Evolutionary conservation across 2,329 filamentous ascomycete species (phyloP).

Genomic region (Colletotrichum paranaense): DNA sequence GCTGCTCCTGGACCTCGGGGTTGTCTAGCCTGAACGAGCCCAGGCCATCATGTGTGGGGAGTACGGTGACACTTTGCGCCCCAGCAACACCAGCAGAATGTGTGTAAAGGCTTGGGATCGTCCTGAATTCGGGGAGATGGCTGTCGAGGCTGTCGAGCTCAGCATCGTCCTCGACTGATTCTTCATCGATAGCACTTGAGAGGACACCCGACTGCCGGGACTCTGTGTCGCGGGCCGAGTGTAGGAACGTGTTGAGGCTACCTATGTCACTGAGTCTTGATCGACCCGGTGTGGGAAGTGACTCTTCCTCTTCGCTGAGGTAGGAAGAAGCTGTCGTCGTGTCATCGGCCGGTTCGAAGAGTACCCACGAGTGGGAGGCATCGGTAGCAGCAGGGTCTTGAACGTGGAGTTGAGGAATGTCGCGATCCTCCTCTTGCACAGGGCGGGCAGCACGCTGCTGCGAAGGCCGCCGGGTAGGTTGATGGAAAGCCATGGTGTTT

Average conservation of each 20-base stretch:
- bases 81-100: conserved; percentile 55
- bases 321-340: conserved; percentile 73
- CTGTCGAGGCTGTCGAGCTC: conserved; percentile 95
- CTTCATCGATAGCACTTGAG: conserved; percentile 49
- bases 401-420: conserved; percentile 39
- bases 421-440: conserved; percentile 53
- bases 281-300: conserved; percentile 73
- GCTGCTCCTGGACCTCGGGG: conserved; percentile 78
- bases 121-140: conserved; percentile 88
- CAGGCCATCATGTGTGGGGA: conserved; percentile 93
- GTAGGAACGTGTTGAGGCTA: conserved; percentile 77
- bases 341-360: conserved; percentile 81
- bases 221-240: conserved; percentile 65
- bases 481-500: conserved; percentile 67
- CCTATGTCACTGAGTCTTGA: conserved; percentile 85
- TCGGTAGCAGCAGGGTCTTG: conserved; percentile 38
- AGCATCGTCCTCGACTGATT: conserved; percentile 70
- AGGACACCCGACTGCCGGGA: conserved; percentile 52
- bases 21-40: conserved; percentile 82
- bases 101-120: conserved; percentile 60
- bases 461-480: conserved; percentile 64
- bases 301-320: conserved; percentile 74
- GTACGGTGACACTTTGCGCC: conserved; percentile 72
- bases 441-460: conserved; percentile 58
- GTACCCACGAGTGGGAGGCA: conserved; percentile 93